Conservation (phyloP, 352 stramenopile genomes). For the Pythium diclinum region DNA sequence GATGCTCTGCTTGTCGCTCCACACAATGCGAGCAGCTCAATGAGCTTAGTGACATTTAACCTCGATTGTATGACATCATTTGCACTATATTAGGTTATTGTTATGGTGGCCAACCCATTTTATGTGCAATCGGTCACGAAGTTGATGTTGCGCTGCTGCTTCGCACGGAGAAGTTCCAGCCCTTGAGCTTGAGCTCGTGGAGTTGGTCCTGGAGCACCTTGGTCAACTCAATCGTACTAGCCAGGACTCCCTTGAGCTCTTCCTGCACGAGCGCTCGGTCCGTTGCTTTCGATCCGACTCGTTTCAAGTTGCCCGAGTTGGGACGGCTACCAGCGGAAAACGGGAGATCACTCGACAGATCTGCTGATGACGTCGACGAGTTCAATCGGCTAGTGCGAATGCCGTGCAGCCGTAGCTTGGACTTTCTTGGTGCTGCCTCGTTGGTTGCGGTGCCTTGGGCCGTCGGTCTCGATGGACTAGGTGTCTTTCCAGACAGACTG, state of each 20-base stretch:
- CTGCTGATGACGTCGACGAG: background rate
- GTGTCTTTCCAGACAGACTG: background rate
- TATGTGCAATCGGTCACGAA: slow-evolving; percentile 5
- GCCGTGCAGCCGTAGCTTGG: slow-evolving; percentile 26
- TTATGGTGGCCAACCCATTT: background rate
- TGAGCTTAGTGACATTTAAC: slow-evolving; percentile 11
- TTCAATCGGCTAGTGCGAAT: slow-evolving; percentile 25
- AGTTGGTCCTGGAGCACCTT: slow-evolving; percentile 74
- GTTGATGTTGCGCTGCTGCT: background rate
- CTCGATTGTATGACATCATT: slow-evolving; percentile 8
- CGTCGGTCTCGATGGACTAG: background rate
- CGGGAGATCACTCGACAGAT: slow-evolving; percentile 2
- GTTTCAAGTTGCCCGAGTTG: slow-evolving; percentile 12
- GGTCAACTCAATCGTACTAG: slow-evolving; percentile 61
- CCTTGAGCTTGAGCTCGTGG: slow-evolving; percentile 77
- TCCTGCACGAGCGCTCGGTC: slow-evolving; percentile 65
- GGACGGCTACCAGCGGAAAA: background rate
- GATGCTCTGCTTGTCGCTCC: slow-evolving; percentile 4
- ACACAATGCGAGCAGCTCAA: background rate
- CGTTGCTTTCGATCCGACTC: slow-evolving; percentile 31
- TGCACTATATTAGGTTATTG: slow-evolving; percentile 9
- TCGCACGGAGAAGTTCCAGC: slow-evolving; percentile 59
- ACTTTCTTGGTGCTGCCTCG: slow-evolving; percentile 11
- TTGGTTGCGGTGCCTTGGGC: background rate
- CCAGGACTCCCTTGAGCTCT: slow-evolving; percentile 61